These are phyloP conservation scores for Wickerhamiella galacta DNA, from an alignment of 805 yeast species.

Conservation along the genomic window DNA sequence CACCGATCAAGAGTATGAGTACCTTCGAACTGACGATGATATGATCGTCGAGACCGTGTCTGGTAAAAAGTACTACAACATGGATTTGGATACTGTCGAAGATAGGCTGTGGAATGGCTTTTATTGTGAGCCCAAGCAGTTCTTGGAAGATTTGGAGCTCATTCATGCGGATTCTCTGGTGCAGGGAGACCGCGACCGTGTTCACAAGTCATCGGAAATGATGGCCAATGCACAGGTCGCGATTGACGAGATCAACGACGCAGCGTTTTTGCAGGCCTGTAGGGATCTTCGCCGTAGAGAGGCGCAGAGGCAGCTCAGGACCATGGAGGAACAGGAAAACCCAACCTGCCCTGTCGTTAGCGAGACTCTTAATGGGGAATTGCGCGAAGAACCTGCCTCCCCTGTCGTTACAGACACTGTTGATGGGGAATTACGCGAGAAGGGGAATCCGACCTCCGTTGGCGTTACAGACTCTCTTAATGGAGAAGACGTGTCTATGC, in stretches of 20 bases:
- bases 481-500: too few relatives aligned
- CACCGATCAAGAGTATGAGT: constrained; percentile 23
- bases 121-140: constrained; percentile 85
- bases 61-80: constrained; percentile 59
- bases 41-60: constrained; percentile 71
- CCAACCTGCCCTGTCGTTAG: too few relatives aligned
- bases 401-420: too few relatives aligned
- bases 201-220: constrained; percentile 80
- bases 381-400: too few relatives aligned
- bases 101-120: constrained; percentile 95
- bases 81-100: constrained; percentile 87
- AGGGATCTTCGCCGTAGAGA: constrained; percentile 31
- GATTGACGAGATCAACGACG: constrained; percentile 62
- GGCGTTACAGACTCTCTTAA: too few relatives aligned
- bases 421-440: too few relatives aligned
- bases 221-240: constrained; percentile 91
- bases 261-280: constrained; percentile 63
- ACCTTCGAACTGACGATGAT: constrained; percentile 32
- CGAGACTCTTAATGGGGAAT: too few relatives aligned
- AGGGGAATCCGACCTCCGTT: too few relatives aligned
- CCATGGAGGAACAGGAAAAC: constrained; percentile 8
- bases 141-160: constrained; percentile 66
- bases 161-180: constrained; percentile 64
- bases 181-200: constrained; percentile 68
- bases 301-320: constrained; percentile 13